Evolutionary conservation across 2,329 filamentous ascomycete genomes (phyloP).

Genomic region (Diaporthe caulivora): DNA sequence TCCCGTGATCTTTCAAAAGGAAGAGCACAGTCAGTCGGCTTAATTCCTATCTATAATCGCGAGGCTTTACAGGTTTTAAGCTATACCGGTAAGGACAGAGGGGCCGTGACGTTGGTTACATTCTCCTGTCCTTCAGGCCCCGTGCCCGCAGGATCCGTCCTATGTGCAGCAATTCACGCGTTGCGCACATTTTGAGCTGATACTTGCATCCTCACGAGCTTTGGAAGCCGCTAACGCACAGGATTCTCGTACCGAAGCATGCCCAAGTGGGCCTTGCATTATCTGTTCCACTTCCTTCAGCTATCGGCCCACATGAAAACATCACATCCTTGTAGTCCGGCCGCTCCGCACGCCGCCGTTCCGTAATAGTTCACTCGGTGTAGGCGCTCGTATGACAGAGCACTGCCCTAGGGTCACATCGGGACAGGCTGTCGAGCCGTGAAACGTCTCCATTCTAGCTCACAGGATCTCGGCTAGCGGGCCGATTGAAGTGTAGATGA

Average conservation of each 20-base stretch:
- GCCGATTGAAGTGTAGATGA: background rate
- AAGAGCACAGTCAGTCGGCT: background rate
- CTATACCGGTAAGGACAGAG: too few species aligned
- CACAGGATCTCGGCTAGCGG: background rate
- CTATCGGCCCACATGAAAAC: constrained; percentile 1
- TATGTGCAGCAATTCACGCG: background rate
- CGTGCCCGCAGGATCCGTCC: background rate
- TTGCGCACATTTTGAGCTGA: background rate
- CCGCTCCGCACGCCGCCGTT: background rate
- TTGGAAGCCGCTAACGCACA: constrained; percentile 1
- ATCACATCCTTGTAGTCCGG: background rate
- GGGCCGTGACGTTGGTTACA: too few species aligned
- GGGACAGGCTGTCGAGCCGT: background rate
- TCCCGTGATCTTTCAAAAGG: background rate
- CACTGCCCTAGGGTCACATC: background rate
- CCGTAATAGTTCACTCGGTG: constrained; percentile 3
- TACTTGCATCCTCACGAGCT: background rate
- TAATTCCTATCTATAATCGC: background rate
- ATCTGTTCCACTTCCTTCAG: constrained; percentile 4
- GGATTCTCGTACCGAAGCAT: constrained; percentile 15
- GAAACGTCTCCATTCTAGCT: background rate
- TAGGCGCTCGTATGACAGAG: constrained; percentile 2
- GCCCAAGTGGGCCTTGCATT: constrained; percentile 14
- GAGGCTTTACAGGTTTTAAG: background rate
- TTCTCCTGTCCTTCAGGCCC: background rate